Evolutionary conservation across 192 early-diverging fungal species (phyloP), one percentile per base, ranked within the genome.

Genomic region (Coemansia sp.): DNA sequence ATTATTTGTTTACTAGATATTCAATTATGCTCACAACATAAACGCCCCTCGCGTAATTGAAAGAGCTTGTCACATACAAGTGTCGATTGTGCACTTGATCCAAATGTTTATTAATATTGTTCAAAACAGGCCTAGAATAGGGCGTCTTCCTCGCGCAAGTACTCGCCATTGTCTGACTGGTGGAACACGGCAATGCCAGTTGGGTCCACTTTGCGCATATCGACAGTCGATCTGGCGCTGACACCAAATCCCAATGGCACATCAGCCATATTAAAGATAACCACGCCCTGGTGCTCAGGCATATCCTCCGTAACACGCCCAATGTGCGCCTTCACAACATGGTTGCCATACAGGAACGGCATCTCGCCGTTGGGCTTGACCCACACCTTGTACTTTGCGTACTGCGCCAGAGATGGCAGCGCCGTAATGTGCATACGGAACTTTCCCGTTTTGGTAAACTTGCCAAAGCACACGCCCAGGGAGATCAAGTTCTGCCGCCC

Each of bases 281-380:
- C 90, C 6, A 97, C 95, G 70, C 97, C 97, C 75, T 96, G 94
- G 82, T 99, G 94, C 77, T 98, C 94, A 32, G 97, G 97, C 27
- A 95, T 97, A 80, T 99, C 96, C 74, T 99, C 97, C 8, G 97
- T 97, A 62, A 98, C 94, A 48, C 97, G 85, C 19, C 96, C 95
- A 66, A 99, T 84, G 74, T 99, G 97, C 10, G 96, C 98, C 80
- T 97, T 99, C 62, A 96, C 87, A 45, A 98, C 87, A 75, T 99
- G 92, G 87, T 99, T 99, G 12, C 98, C 96, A 73, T 99, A 99
- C 67, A 99, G 68, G 86, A 94, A 99, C 10, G 95, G 92, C 96
- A 96, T 98, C 83, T 99, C 98, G 60, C 98, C 98, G 74, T 94
- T 97, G 42, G 98, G 95, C 80, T 98, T 99, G 57, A 99, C 91